Evolutionary conservation across 108 stramenopile genomes (phyloP).

Genomic region (Skeletonema grethae): DNA sequence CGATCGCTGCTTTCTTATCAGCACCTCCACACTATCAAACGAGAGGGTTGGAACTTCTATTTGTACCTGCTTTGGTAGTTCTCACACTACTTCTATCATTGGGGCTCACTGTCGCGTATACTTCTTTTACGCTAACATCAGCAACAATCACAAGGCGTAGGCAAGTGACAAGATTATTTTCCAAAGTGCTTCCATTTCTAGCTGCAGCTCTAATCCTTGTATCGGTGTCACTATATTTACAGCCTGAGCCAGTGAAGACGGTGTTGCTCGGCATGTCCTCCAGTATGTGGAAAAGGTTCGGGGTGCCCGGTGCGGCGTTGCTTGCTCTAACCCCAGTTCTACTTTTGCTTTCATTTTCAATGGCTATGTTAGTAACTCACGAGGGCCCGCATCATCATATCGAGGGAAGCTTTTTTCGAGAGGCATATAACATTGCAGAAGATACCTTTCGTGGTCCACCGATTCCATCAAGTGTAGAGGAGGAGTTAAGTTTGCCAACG

Average conservation of each 20-base stretch:
- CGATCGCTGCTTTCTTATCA: neutral
- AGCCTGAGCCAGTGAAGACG: neutral
- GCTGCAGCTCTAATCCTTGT: slow-evolving; percentile 1
- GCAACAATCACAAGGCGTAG: neutral
- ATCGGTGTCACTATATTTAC: neutral
- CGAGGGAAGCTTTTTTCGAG: neutral
- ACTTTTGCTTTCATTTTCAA: neutral
- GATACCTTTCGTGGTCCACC: neutral
- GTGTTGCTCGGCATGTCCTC: neutral
- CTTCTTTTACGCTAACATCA: neutral
- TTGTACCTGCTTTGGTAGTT: neutral
- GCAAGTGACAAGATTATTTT: neutral
- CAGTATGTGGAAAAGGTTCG: too few species aligned
- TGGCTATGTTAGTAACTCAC: slow-evolving; percentile 5
- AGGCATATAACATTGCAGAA: neutral
- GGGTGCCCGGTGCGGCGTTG: neutral
- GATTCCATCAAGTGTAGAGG: neutral
- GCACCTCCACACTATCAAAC: neutral
- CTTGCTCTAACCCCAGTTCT: neutral
- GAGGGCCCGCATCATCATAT: slow-evolving; percentile 16
- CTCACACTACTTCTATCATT: neutral
- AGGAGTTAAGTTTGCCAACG: slow-evolving; percentile 20
- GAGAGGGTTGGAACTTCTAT: neutral
- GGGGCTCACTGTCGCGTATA: neutral
- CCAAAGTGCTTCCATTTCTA: neutral